Conservation (phyloP, 805 yeast genomes). For the Candida palmyrensis region DNA sequence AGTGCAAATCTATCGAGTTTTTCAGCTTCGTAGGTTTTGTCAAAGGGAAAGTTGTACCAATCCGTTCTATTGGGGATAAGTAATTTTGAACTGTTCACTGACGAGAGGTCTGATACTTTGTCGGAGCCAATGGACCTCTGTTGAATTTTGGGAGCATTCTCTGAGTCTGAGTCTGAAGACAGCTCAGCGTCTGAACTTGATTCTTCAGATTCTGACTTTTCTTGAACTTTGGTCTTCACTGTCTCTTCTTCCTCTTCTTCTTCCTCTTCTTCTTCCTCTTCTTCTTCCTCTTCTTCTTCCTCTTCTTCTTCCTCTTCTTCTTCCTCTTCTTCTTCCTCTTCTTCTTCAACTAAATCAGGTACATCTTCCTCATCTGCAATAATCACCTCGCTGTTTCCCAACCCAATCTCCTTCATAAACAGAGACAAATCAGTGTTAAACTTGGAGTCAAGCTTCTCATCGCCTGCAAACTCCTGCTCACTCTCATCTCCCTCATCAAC, state of each 20-base stretch:
- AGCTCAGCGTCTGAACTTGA: slow-evolving; percentile 9
- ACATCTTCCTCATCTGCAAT: slow-evolving; percentile 27
- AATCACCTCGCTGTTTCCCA: slow-evolving; percentile 37
- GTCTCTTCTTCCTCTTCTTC: slow-evolving; percentile 19
- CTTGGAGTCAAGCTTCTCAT: slow-evolving; percentile 33
- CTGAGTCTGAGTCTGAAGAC: slow-evolving; percentile 8
- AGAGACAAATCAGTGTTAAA: slow-evolving; percentile 51
- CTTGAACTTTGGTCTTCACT: slow-evolving; percentile 16
- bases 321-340: slow-evolving; percentile 35
- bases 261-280: slow-evolving; percentile 18
- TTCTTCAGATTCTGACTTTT: slow-evolving; percentile 7
- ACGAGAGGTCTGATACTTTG: slow-evolving; percentile 32
- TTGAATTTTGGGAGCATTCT: slow-evolving; percentile 12
- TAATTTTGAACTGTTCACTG: slow-evolving; percentile 54
- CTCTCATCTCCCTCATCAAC: slow-evolving; percentile 48
- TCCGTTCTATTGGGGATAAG: slow-evolving; percentile 58
- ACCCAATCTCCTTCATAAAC: slow-evolving; percentile 66
- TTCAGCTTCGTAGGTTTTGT: slow-evolving; percentile 20
- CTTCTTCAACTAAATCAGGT: slow-evolving; percentile 20
- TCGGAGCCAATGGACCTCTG: slow-evolving; percentile 21
- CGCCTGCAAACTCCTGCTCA: slow-evolving; percentile 47
- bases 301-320: slow-evolving; percentile 30
- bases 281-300: slow-evolving; percentile 30
- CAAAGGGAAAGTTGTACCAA: slow-evolving; percentile 65
- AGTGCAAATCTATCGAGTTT: slow-evolving; percentile 50